Evolutionary conservation across 345 rosid species (phyloP).

Genomic region (Raphanus sativus): DNA sequence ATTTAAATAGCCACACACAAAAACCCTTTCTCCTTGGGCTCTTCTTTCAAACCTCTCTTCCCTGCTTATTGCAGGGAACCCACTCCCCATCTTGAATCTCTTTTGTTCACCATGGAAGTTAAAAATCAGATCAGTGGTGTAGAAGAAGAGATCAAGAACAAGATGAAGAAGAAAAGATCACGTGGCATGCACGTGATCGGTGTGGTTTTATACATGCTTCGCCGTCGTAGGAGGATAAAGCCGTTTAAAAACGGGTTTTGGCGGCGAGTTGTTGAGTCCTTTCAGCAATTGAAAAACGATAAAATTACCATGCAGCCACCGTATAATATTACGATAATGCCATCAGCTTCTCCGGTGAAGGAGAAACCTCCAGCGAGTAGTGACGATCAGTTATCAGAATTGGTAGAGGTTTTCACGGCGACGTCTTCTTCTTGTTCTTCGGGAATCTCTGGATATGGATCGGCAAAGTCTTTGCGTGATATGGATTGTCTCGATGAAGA

Average conservation of each 20-base stretch:
- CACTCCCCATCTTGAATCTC: neutral
- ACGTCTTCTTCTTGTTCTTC: constrained; percentile 26
- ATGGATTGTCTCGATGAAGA: constrained; percentile 24
- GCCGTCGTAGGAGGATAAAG: constrained; percentile 34
- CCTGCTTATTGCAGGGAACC: constrained; percentile 38
- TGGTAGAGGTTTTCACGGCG: constrained; percentile 39
- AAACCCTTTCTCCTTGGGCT: constrained; percentile 27
- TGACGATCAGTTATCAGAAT: constrained; percentile 27
- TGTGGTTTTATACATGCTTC: constrained; percentile 48
- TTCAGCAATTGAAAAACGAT: constrained; percentile 42
- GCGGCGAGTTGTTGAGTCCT: constrained; percentile 47
- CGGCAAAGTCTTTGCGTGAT: constrained; percentile 46
- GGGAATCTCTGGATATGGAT: constrained; percentile 45
- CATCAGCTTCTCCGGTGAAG: constrained; percentile 1
- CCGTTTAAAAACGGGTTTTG: constrained; percentile 37
- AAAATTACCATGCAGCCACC: constrained; percentile 3
- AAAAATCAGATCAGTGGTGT: constrained; percentile 2
- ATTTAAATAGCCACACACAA: constrained; percentile 18
- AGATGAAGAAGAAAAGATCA: constrained; percentile 42
- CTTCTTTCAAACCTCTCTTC: constrained; percentile 25
- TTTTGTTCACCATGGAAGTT: constrained; percentile 23
- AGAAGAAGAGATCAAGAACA: constrained; percentile 30
- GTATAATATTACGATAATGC: constrained; percentile 29
- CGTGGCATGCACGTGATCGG: constrained; percentile 45
- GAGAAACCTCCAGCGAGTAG: constrained; percentile 2